These are phyloP conservation scores for Exophiala phaeomuriformis DNA, from an alignment of 2,329 filamentous ascomycete genomes.

Conservation along the genomic window DNA sequence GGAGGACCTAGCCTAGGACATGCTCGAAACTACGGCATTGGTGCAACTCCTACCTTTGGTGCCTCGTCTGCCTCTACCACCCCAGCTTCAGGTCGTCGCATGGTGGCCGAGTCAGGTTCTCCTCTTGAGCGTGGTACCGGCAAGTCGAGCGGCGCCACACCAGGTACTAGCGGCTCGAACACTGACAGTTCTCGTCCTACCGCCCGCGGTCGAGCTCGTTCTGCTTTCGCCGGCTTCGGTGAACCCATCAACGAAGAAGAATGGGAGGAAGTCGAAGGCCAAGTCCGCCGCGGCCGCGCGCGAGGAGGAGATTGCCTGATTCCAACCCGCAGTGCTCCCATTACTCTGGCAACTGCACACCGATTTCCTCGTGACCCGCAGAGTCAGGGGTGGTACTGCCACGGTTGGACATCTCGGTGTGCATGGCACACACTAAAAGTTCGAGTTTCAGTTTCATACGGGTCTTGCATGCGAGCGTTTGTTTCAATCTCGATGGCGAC, in stretches of 20 bases:
- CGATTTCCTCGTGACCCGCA: too few species aligned
- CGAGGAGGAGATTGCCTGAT: too few species aligned
- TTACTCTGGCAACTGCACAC: too few species aligned
- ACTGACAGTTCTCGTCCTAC: background rate
- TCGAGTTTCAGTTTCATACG: too few species aligned
- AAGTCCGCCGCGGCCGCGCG: background rate
- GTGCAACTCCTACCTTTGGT: background rate
- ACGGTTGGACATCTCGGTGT: too few species aligned
- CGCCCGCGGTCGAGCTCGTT: background rate
- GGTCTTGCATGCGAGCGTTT: too few species aligned
- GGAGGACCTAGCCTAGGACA: conserved; percentile 3
- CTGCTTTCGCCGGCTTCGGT: background rate
- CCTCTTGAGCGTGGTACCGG: background rate
- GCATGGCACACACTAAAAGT: too few species aligned
- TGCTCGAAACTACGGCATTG: conserved; percentile 2
- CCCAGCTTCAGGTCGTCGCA: background rate
- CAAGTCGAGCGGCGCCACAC: background rate
- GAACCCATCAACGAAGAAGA: conserved; percentile 6
- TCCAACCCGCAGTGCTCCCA: too few species aligned
- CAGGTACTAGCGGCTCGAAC: background rate
- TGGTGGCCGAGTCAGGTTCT: background rate
- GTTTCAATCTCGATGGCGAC: too few species aligned
- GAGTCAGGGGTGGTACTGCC: too few species aligned
- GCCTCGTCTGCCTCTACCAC: background rate
- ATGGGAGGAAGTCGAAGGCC: background rate